Evolutionary conservation across 257 asterid genomes (phyloP), one percentile per base, ranked within the genome.

Genomic region (Salvia miltiorrhiza): DNA sequence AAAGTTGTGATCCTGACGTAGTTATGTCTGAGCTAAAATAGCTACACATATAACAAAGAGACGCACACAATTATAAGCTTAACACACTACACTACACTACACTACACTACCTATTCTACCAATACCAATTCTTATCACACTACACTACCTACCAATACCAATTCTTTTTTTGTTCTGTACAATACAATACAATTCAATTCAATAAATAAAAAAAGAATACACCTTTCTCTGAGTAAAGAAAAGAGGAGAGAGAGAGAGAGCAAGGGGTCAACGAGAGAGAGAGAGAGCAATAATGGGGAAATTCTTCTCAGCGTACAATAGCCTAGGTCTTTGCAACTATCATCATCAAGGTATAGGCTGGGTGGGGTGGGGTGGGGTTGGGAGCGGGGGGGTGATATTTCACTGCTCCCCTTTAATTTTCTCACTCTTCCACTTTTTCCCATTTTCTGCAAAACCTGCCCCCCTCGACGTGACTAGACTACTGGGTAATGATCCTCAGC

Each of bases 381-480:
- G 74, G 41, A 23, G 30, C 4, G 26, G 50, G 40, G 57, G 72
- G 37, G 70, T 55, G 78, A 76, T 50, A 58, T 55, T 76, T 76
- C 79, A 75, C 79, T 72, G 78, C 68, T 64, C 55, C 1, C 16
- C 66, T 73, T 71, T 63, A 59, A 6, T 20, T 67, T 65, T 60
- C 62, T 62, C 12, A 4, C 73, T 52, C 76, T 70, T 73, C 74
- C 19, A 57, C 72, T 56, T 76, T 72, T 78, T 76, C 68, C 79
- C 82, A 74, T 79, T 81, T 82, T 84, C 82, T 81, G 88, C 86
- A 76, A 78, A 59, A 62, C 60, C 84, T 82, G 87, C 73, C 63
- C 64, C 68, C 73, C 61, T 58, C 24, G 88, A 84, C 59, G 85
- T 86, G 93, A 86, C 90, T 82, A 81, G 66, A 79, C 88, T 77